Evolutionary conservation across 495 filamentous ascomycete species (phyloP).

Genomic region (Aspergillus homomorphus): DNA sequence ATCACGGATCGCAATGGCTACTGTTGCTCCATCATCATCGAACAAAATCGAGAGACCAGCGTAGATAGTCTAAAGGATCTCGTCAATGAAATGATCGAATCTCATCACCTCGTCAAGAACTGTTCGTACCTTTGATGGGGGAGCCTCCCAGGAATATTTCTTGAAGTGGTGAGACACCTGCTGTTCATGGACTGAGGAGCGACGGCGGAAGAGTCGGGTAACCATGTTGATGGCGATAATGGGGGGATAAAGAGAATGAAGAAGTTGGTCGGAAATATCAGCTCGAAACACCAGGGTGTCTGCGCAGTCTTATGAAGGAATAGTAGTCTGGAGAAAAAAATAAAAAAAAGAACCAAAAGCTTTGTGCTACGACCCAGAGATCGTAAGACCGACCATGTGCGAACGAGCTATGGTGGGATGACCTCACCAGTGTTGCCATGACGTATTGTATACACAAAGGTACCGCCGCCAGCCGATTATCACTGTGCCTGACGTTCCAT

Average conservation of each 20-base stretch:
- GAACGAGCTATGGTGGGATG: slow-evolving; percentile 4
- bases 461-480: neutral
- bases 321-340: neutral
- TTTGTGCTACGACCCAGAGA: neutral
- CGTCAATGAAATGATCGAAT: slow-evolving; percentile 12
- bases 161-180: slow-evolving; percentile 28
- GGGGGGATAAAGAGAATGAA: neutral
- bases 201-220: slow-evolving; percentile 27
- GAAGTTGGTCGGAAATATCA: neutral
- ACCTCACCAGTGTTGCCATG: slow-evolving; percentile 5
- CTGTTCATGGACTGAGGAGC: slow-evolving; percentile 30
- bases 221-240: slow-evolving; percentile 14
- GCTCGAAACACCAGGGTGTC: neutral
- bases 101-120: slow-evolving; percentile 11
- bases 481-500: neutral
- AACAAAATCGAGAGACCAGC: slow-evolving; percentile 58
- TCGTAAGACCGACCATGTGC: slow-evolving; percentile 1
- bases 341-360: neutral
- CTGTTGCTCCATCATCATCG: slow-evolving; percentile 47
- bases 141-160: slow-evolving; percentile 24
- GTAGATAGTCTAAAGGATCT: slow-evolving; percentile 55
- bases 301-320: neutral
- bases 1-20: slow-evolving; percentile 73
- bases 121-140: slow-evolving; percentile 24
- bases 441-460: neutral